Conservation (phyloP, 768 basidiomycete genomes). For the Boletus rubroflammeus region DNA sequence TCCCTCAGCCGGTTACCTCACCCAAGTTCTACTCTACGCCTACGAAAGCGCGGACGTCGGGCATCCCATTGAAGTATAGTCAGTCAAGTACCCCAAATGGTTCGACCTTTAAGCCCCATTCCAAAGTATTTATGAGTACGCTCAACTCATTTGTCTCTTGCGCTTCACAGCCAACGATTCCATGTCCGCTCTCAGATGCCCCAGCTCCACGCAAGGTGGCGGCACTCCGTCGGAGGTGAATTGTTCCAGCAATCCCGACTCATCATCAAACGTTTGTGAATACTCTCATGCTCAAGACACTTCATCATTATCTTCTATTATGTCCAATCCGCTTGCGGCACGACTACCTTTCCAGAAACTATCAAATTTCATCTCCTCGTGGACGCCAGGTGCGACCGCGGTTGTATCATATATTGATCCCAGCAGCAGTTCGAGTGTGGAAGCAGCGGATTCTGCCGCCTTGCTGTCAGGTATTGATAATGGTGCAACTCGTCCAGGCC, state of each 20-base stretch:
- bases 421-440: slow-evolving; percentile 6
- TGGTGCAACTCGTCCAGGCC: slow-evolving; percentile 10
- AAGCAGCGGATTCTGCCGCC: slow-evolving; percentile 9
- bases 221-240: slow-evolving; percentile 29
- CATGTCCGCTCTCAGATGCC: slow-evolving; percentile 37
- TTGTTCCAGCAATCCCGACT: slow-evolving; percentile 21
- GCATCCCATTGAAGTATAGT: slow-evolving; percentile 24
- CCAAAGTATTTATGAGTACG: slow-evolving; percentile 50
- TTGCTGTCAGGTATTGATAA: slow-evolving; percentile 8
- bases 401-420: slow-evolving; percentile 24
- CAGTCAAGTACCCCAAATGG: slow-evolving; percentile 44
- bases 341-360: slow-evolving; percentile 58
- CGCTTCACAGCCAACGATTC: slow-evolving; percentile 33
- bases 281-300: slow-evolving; percentile 25
- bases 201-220: slow-evolving; percentile 28
- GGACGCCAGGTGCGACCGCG: slow-evolving; percentile 42
- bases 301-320: slow-evolving; percentile 45
- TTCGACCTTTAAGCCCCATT: slow-evolving; percentile 57
- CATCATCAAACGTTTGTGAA: slow-evolving; percentile 22
- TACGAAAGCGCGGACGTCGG: slow-evolving; percentile 39
- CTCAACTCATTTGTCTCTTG: slow-evolving; percentile 48
- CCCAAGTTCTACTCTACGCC: slow-evolving; percentile 28
- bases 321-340: slow-evolving; percentile 50
- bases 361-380: slow-evolving; percentile 57
- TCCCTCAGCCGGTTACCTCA: slow-evolving; percentile 54